Conservation (phyloP, 331 rosid genomes). For the Quercus tomentella region DNA sequence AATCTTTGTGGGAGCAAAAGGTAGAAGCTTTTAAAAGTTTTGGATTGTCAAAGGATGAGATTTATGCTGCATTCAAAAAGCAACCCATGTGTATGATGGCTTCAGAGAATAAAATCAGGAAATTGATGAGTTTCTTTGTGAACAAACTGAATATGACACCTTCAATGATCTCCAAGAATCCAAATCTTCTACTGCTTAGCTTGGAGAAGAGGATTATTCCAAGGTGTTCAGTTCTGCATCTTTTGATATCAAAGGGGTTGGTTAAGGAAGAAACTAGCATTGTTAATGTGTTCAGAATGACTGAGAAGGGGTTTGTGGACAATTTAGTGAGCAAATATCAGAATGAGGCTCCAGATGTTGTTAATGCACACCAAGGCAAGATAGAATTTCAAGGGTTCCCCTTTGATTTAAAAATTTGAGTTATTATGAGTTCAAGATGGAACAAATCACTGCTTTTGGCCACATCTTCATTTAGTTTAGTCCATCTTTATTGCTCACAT, state of each 20-base stretch:
- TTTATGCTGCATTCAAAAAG: constrained; percentile 10
- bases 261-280: background rate
- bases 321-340: constrained; percentile 9
- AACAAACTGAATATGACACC: constrained; percentile 7
- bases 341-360: too few relatives aligned
- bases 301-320: background rate
- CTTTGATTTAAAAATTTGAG: too few relatives aligned
- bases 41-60: constrained; percentile 19
- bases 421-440: too few relatives aligned
- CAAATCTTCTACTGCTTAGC: background rate
- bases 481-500: too few relatives aligned
- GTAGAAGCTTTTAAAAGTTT: constrained; percentile 14
- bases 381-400: too few relatives aligned
- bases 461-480: too few relatives aligned
- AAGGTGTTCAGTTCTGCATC: background rate
- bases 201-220: constrained; percentile 29
- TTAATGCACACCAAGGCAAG: too few relatives aligned
- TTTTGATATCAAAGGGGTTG: background rate
- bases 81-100: constrained; percentile 15
- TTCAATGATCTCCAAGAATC: constrained; percentile 2
- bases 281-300: background rate
- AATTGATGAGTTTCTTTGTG: constrained; percentile 3
- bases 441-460: too few relatives aligned
- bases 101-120: constrained; percentile 23
- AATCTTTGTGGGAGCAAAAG: constrained; percentile 17